These are phyloP conservation scores for Trypanosomatidae sp. DNA, from an alignment of 208 protist genomes.

Conservation along the genomic window DNA sequence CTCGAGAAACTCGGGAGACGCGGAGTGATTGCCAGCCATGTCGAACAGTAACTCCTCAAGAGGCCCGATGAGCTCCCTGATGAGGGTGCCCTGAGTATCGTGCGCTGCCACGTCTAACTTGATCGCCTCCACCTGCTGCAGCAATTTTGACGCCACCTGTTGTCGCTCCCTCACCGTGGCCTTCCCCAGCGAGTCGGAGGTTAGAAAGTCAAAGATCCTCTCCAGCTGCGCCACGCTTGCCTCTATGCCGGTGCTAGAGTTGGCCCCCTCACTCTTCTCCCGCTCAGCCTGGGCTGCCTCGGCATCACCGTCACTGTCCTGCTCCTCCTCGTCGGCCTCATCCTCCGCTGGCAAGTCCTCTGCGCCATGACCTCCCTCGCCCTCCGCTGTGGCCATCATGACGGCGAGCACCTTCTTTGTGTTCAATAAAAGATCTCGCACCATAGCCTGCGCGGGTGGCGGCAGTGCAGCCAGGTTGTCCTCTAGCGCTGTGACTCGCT, in stretches of 20 bases:
- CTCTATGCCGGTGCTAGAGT: constrained; percentile 5
- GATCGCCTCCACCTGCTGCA: constrained; percentile 30
- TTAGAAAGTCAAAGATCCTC: constrained; percentile 34
- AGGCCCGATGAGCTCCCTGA: constrained; percentile 50
- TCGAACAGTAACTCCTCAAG: constrained; percentile 48
- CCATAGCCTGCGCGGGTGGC: constrained; percentile 3
- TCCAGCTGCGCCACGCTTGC: constrained; percentile 27
- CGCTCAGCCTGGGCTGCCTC: background rate
- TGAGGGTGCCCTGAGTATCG: constrained; percentile 11
- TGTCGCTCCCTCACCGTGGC: constrained; percentile 30
- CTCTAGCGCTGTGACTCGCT: constrained; percentile 14
- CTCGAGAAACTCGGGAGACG: constrained; percentile 31
- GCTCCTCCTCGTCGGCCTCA: background rate
- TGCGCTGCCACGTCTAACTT: constrained; percentile 19
- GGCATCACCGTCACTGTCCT: constrained; percentile 1
- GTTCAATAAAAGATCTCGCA: constrained; percentile 16
- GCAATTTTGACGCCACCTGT: constrained; percentile 24
- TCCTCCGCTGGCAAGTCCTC: background rate
- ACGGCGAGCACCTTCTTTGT: constrained; percentile 6
- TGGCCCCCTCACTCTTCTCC: background rate
- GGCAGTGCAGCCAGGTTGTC: constrained; percentile 12
- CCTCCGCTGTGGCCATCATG: background rate
- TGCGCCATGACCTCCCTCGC: background rate
- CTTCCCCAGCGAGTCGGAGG: constrained; percentile 43
- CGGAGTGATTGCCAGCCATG: constrained; percentile 17